Evolutionary conservation across 495 filamentous ascomycete genomes (phyloP).

Genomic region (Acidiella bohemica): DNA sequence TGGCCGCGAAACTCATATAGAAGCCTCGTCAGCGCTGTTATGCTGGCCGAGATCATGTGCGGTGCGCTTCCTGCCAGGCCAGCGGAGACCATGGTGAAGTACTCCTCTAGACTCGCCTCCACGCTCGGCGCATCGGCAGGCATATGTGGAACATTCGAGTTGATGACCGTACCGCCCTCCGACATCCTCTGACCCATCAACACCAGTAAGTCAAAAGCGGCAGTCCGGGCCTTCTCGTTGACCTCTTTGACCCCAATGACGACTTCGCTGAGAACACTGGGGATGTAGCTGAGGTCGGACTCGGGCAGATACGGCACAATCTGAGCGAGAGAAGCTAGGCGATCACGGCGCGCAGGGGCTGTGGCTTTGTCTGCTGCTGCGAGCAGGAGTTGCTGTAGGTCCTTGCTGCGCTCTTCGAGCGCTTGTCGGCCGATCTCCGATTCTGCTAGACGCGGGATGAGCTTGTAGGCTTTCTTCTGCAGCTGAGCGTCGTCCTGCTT

Average conservation of each 20-base stretch:
- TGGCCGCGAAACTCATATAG: constrained; percentile 70
- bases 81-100: constrained; percentile 95
- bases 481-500: constrained; percentile 72
- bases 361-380: constrained; percentile 66
- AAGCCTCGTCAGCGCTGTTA: constrained; percentile 80
- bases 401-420: constrained; percentile 53
- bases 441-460: constrained; percentile 76
- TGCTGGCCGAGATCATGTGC: constrained; percentile 88
- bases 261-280: constrained; percentile 78
- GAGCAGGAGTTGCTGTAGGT: constrained; percentile 69
- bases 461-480: constrained; percentile 99
- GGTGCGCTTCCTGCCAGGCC: constrained; percentile 82
- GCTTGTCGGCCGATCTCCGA: constrained; percentile 60
- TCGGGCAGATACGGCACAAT: constrained; percentile 64
- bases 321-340: constrained; percentile 66
- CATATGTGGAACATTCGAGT: constrained; percentile 77
- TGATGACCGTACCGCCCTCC: constrained; percentile 62
- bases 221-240: constrained; percentile 80
- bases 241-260: constrained; percentile 92
- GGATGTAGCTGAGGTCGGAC: constrained; percentile 77
- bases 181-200: constrained; percentile 71
- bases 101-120: constrained; percentile 73
- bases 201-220: constrained; percentile 82
- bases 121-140: constrained; percentile 60
- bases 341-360: constrained; percentile 63